Base-by-base conservation (phyloP, 1,139 yeast species). In the Scheffersomyces titani region DNA sequence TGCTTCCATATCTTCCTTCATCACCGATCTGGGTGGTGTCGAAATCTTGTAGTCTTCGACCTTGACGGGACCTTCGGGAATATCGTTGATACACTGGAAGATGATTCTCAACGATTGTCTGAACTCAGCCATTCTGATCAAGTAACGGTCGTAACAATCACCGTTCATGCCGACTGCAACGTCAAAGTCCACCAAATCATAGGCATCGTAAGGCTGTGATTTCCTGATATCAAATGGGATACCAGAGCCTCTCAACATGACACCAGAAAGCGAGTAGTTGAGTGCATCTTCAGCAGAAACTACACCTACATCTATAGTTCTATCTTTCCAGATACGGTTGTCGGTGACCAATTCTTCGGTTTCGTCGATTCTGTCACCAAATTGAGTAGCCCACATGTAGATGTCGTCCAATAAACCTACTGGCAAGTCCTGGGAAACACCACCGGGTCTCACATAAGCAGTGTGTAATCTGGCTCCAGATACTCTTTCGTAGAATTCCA, bases 341-440 rank as follows among this genome's bases (percentile, higher is more conserved):
- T 90, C 97, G 54, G 97, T 90, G 63, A 89, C 83, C 77, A 91
- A 83, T 76, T 91, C 97, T 79, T 91, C 97, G 61, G 89, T 87
- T 76, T 91, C 97, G 74, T 91, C 97, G 66, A 91, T 76, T 80
- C 97, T 87, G 78, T 91, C 97, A 71, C 97, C 97, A 66, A 91
- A 91, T 79, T 91, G 97, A 47, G 97, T 91, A 57, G 97, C 97
- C 97, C 97, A 91, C 94, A 90, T 90, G 77, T 89, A 91, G 67
- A 91, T 91, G 71, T 91, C 97, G 73, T 91, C 97, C 67, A 91
- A 82, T 69, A 91, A 75, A 54, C 97, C 97, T 46, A 85, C 88
- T 36, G 97, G 97, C 64, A 91, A 76, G 74, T 91, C 97, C 75
- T 90, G 97, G 21, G 96, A 78, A 44, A 91, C 97, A 69, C 97